Evolutionary conservation across 1,139 yeast genomes (phyloP).

Genomic region (Geotrichum bryndzae): DNA sequence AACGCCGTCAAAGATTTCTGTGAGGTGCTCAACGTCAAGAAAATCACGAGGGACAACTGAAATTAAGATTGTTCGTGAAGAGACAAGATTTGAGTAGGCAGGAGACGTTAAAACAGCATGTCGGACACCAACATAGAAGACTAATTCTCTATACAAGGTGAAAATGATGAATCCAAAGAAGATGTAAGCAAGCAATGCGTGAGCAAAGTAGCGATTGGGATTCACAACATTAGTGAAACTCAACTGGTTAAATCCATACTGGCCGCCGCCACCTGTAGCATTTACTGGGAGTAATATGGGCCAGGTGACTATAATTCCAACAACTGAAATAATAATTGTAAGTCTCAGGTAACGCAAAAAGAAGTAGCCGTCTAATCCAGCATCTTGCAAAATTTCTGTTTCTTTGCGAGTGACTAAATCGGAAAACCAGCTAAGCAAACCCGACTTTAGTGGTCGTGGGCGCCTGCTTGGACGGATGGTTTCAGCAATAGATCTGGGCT

Average conservation of each 20-base stretch:
- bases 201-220: slow-evolving; percentile 72
- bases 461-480: slow-evolving; percentile 39
- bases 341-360: slow-evolving; percentile 71
- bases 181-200: slow-evolving; percentile 73
- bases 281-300: slow-evolving; percentile 83
- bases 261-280: slow-evolving; percentile 58
- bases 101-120: slow-evolving; percentile 81
- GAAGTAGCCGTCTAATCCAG: slow-evolving; percentile 86
- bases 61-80: slow-evolving; percentile 74
- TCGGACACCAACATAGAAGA: slow-evolving; percentile 71
- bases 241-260: slow-evolving; percentile 65
- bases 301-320: slow-evolving; percentile 62
- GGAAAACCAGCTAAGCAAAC: slow-evolving; percentile 34
- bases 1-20: slow-evolving; percentile 62
- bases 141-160: slow-evolving; percentile 73
- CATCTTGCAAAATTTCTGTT: slow-evolving; percentile 63
- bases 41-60: slow-evolving; percentile 72
- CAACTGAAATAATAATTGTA: slow-evolving; percentile 49
- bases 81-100: slow-evolving; percentile 60
- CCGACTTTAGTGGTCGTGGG: slow-evolving; percentile 34
- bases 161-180: slow-evolving; percentile 66
- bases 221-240: slow-evolving; percentile 70
- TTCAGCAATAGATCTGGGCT: slow-evolving; percentile 65
- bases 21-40: slow-evolving; percentile 54
- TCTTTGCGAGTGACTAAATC: slow-evolving; percentile 48